Conservation (phyloP, 371 early-diverging fungal genomes). For the Apophysomyces variabilis region DNA sequence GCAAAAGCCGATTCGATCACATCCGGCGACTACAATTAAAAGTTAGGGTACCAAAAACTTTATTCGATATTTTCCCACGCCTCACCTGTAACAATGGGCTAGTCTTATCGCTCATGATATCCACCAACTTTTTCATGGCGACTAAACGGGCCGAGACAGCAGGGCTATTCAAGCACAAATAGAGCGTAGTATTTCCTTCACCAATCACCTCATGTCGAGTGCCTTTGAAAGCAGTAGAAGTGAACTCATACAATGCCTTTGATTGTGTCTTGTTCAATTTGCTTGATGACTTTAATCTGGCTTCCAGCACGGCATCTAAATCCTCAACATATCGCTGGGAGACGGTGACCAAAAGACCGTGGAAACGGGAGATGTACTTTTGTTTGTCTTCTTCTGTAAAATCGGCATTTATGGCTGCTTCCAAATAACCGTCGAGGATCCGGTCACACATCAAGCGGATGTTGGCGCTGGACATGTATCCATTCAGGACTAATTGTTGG, state of each 20-base stretch:
- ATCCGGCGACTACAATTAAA: constrained; percentile 29
- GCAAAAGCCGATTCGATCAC: constrained; percentile 60
- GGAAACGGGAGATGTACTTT: constrained; percentile 34
- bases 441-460: constrained; percentile 44
- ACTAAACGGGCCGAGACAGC: constrained; percentile 64
- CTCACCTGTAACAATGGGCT: constrained; percentile 36
- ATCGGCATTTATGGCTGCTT: constrained; percentile 22
- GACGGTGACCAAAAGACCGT: constrained; percentile 50
- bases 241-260: constrained; percentile 61
- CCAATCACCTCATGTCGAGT: constrained; percentile 67
- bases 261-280: constrained; percentile 31
- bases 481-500: constrained; percentile 43
- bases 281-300: constrained; percentile 33
- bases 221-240: constrained; percentile 62
- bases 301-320: constrained; percentile 56
- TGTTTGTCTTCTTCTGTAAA: constrained; percentile 27
- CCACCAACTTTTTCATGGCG: constrained; percentile 63
- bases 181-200: constrained; percentile 74
- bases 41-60: background rate
- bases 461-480: constrained; percentile 48
- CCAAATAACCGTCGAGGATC: constrained; percentile 50
- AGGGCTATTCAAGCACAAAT: constrained; percentile 72
- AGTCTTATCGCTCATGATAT: constrained; percentile 48
- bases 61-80: background rate
- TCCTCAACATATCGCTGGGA: constrained; percentile 64